Conservation (phyloP, 2,329 filamentous ascomycete genomes). For the Alternaria brassicae region DNA sequence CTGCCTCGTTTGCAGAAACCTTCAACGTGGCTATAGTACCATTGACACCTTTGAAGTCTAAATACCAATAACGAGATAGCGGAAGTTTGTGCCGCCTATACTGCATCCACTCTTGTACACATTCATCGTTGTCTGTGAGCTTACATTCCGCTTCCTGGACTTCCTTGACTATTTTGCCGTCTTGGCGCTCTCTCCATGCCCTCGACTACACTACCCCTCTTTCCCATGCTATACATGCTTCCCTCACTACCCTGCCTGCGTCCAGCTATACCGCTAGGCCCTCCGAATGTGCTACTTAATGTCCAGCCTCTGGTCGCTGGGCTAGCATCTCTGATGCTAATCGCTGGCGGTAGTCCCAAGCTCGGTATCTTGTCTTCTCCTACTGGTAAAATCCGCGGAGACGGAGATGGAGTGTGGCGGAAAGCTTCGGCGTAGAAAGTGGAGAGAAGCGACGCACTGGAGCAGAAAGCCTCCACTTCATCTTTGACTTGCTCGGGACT, state of each 20-base stretch:
- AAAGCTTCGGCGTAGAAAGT: conserved; percentile 53
- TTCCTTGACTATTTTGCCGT: conserved; percentile 34
- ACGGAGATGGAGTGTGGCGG: conserved; percentile 48
- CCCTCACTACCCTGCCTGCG: conserved; percentile 42
- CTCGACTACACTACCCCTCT: conserved; percentile 32
- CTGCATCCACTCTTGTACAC: neutral
- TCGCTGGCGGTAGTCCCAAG: conserved; percentile 53
- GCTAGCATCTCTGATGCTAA: conserved; percentile 46
- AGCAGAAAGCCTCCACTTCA: conserved; percentile 55
- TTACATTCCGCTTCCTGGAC: conserved; percentile 14
- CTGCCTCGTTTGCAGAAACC: too few species aligned
- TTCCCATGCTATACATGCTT: conserved; percentile 30
- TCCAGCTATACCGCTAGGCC: conserved; percentile 36
- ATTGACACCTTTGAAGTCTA: too few species aligned
- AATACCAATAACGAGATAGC: neutral
- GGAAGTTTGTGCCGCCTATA: too few species aligned
- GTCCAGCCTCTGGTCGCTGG: conserved; percentile 40
- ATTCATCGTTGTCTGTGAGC: neutral
- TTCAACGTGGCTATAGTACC: too few species aligned
- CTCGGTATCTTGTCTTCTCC: conserved; percentile 52
- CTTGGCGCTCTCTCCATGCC: conserved; percentile 28
- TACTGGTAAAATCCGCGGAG: conserved; percentile 48
- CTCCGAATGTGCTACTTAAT: conserved; percentile 27
- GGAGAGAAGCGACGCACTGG: conserved; percentile 49
- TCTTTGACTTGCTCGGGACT: conserved; percentile 54